Base-by-base conservation (phyloP, 805 yeast species). In the Wickerhamomyces kurtzmanii region DNA sequence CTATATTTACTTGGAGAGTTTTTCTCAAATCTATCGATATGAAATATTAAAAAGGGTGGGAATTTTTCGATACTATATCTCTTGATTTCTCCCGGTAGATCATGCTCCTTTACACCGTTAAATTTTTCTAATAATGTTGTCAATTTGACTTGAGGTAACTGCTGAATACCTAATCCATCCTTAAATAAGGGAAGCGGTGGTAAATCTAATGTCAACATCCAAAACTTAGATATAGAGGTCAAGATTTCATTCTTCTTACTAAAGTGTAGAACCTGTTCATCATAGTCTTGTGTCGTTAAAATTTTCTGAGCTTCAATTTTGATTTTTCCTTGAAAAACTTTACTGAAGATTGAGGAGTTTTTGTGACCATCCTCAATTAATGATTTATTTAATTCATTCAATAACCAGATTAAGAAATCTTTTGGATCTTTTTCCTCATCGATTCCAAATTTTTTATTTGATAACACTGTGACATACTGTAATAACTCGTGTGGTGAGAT, bases 401-500 rank as follows among this genome's bases (percentile, higher is more conserved):
- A 34, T 9, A 80, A 30, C 85, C 87, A 80, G 5, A 65, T 39
- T 5, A 78, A 37, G 33, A 81, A 71, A 10, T 53, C 53, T 34
- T 68, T 69, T 1, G 91, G 89, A 23, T 71, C 70, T 4, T 47
- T 43, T 26, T 61, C 57, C 17, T 43, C 46, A 17, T 53, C 55
- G 5, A 60, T 24, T 4, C 59, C 45, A 40, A 67, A 69, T 23
- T 49, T 43, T 29, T 60, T 63, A 24, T 63, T 58, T 1, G 78
- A 60, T n/a, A 45, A 31, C 2, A 52, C 40, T 2, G 66, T 49
- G 5, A 77, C 49, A 34, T 53, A 57, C 32, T 73, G 73, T 24
- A 77, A 45, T 6, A 83, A 51, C 28, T 76, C 84, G 43, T 72
- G 79, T 1, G 84, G 76, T 0, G 89, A 74, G 3, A 80, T 59